Evolutionary conservation across 495 filamentous ascomycete genomes (phyloP), one percentile per base, ranked within the genome.

Genomic region (Daldinia childiae): DNA sequence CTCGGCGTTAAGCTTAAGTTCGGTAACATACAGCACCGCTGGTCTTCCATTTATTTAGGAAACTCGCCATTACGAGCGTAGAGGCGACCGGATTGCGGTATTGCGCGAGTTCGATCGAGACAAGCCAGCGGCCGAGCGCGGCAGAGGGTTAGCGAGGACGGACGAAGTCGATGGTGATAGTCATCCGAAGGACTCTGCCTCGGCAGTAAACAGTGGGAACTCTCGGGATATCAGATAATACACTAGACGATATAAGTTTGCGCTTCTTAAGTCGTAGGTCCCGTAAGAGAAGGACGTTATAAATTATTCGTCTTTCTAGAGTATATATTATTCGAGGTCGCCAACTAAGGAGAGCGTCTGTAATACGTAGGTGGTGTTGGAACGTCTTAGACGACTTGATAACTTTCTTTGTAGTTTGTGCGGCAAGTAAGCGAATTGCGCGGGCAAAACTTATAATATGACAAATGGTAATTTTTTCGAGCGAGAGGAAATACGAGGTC

Each of bases 1-100:
- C 7, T 34, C 29, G 27, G 50, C 29, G 27, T 51, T 43, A 54
- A 58, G 52, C 43, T 48, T 48, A 24, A 52, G 24, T 61, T 43
- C 11, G 30, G 15, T 12, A 36, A 77, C 73, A 59, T 70, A 78
- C 72, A 55, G 65, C 78, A 70, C 69, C 71, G 64, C 78, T 76
- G 54, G 78, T 71, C 66, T 82, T 83, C 64, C 81, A 78, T 67
- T 81, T 83, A 34, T 78, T 79, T 41, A 84, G 76, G 65, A 84
- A 83, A 73, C 82, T 81, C 73, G 80, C 79, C 82, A 84, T 84
- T 70, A 48, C 64, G 17, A 55, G 19, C 29, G 34, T 29, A 38
- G 30, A 48, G 36, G 62, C 15, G 29, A 34, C 58, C 14, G 30
- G 58, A 38, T 59, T 52, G 17, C 26, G 45, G 52, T 34, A 55